Conservation (phyloP, 2,329 filamentous ascomycete species). For the Epichloe elymi region DNA sequence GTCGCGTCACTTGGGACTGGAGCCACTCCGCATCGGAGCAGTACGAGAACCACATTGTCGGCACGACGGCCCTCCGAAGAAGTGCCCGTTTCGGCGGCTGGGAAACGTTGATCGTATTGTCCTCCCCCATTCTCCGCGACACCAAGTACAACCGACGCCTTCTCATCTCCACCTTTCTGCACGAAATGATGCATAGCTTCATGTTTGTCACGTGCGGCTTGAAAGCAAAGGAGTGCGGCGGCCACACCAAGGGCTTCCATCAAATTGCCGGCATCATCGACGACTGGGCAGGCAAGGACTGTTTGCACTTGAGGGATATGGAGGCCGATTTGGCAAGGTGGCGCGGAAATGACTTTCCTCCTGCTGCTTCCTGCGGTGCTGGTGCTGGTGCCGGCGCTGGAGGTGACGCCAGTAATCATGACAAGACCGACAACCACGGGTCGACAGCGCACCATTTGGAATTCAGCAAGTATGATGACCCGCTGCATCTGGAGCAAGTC, state of each 20-base stretch:
- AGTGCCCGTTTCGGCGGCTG: slow-evolving; percentile 34
- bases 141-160: slow-evolving; percentile 44
- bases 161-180: slow-evolving; percentile 51
- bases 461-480: not conserved
- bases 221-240: slow-evolving; percentile 39
- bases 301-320: slow-evolving; percentile 43
- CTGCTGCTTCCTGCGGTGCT: not conserved
- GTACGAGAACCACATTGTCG: slow-evolving; percentile 44
- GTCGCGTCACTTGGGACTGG: slow-evolving; percentile 52
- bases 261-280: slow-evolving; percentile 48
- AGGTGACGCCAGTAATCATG: not conserved
- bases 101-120: slow-evolving; percentile 50
- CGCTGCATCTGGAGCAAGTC: not conserved
- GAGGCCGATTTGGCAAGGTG: slow-evolving; percentile 48
- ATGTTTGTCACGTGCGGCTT: slow-evolving; percentile 50
- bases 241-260: slow-evolving; percentile 47
- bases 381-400: too few relatives aligned
- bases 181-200: slow-evolving; percentile 56
- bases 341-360: slow-evolving; percentile 15
- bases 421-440: slow-evolving; percentile 8
- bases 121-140: slow-evolving; percentile 44
- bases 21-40: slow-evolving; percentile 34
- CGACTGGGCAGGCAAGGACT: slow-evolving; percentile 43
- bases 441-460: not conserved
- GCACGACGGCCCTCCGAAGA: slow-evolving; percentile 46